Evolutionary conservation across 139 green algal genomes (phyloP), one percentile per base, ranked within the genome.

Genomic region (Ettlia oleoabundans): DNA sequence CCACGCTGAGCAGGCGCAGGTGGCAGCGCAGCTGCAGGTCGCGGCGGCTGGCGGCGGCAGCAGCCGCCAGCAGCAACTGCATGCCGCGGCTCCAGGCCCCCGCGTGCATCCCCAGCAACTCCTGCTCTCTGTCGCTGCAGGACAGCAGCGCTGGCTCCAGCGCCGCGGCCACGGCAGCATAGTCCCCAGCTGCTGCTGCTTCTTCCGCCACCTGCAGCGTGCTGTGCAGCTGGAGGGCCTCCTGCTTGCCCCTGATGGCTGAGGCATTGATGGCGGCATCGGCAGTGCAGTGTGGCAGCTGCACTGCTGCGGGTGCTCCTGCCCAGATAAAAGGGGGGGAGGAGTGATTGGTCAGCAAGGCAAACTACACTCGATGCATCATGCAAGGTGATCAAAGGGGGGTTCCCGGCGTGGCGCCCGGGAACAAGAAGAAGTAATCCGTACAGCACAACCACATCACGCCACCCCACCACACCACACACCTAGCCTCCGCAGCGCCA

Each of bases 181-280:
- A 52, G 52, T 68, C 35, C n/a, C 75, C 75, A 3, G n/a, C 38
- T 0, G 38, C 18, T 9, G 75, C 75, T 4, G 24, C 26, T n/a
- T 28, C 30, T 18, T 32, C 38, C 4, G 75, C 75, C 0, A 3
- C 58, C 3, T 24, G 37, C n/a, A 81, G 58, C 28, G 71, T 40
- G 21, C 47, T 26, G 58, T 81, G 75, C 75, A 81, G 75, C 75
- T 61, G 38, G 19, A 81, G 58, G 2, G n/a, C 75, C 58, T 81
- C 75, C 58, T 72, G 75, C 75, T 81, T 81, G 55, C 28, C 41
- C 9, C 43, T 30, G 4, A 71, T 38, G 0, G 38, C 30, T 4
- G 75, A 40, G 1, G 30, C 9, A n/a, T 38, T 81, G 75, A 81
- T 62, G 75, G 24, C 40, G 40, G 38, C 75, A 40, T 70, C 75